Conservation (phyloP, 345 rosid genomes). For the Citropsis articulata region DNA sequence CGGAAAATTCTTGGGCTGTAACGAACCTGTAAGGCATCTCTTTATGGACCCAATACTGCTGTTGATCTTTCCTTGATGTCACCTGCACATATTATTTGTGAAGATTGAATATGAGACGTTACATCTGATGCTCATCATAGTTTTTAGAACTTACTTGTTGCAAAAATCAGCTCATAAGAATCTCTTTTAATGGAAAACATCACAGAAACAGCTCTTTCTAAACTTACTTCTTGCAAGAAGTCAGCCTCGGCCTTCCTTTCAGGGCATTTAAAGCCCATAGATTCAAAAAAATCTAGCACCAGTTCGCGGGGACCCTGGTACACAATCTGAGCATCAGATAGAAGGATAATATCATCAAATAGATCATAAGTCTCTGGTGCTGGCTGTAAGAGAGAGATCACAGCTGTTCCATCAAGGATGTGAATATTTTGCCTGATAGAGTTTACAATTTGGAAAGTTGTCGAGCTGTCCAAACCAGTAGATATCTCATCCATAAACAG, state of each 20-base stretch:
- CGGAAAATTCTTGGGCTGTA: constrained; percentile 41
- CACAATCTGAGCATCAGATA: constrained; percentile 53
- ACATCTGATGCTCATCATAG: not conserved
- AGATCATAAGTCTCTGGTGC: constrained; percentile 77
- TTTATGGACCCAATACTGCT: constrained; percentile 55
- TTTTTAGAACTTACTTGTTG: not conserved
- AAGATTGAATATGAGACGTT: not conserved
- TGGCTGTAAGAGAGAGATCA: constrained; percentile 81
- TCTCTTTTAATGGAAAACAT: not conserved
- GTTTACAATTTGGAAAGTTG: constrained; percentile 66
- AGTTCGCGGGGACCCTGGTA: constrained; percentile 50
- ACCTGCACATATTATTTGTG: constrained; percentile 33
- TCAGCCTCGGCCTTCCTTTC: constrained; percentile 76
- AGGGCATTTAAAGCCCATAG: constrained; percentile 73
- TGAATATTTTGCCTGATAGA: constrained; percentile 51
- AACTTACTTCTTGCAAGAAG: constrained; percentile 74
- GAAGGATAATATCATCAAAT: constrained; percentile 67
- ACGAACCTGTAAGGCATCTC: constrained; percentile 51
- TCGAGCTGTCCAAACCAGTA: constrained; percentile 78
- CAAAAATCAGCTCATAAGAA: not conserved
- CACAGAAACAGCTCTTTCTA: not conserved
- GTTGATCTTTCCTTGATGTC: constrained; percentile 71
- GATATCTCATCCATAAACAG: constrained; percentile 80
- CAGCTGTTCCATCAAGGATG: constrained; percentile 56
- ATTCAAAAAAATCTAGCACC: constrained; percentile 52